Base-by-base conservation (phyloP, 768 basidiomycete species). In the Leucosporidium yakuticum region DNA sequence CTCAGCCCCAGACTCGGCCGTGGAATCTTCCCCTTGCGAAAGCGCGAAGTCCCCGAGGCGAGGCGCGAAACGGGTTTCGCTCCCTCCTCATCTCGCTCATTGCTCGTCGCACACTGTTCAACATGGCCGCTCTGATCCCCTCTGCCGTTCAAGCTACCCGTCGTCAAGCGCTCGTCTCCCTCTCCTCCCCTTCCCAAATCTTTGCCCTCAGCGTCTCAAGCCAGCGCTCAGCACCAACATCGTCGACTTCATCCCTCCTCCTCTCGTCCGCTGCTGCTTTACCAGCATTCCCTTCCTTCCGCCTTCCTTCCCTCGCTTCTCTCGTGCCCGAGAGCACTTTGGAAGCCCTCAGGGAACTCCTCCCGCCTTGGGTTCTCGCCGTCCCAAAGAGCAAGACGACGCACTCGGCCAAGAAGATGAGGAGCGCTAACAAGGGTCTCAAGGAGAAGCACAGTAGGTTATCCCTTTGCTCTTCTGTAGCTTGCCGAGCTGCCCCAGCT, bases 341-440 rank as follows among this genome's bases (percentile, higher is more conserved):
- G 49, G 57, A 56, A n/a, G 58, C 65, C 11, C 78, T 87, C 27
- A 79, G 82, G 50, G 90, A 94, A 70, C 84, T 96, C 54, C 83
- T 97, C 69, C 94, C 94, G 19, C 84, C 92, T 1, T 86, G 94
- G 78, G 81, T 97, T 25, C 84, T 92, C 53, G 92, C 93, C 31
- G 95, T 95, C 2, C 95, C 95, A 31, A 97, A 97, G 81, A 88
- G 88, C 78, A 94, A 94, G 80, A 84, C 86, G 17, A 92, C 93
- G 0, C 93, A 97, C 80, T 92, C 91, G 27, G 83, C 90, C 61
- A 98, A 98, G 79, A 84, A 88, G n/a, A 95, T 95, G 92, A 84
- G 94, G 51, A 86, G 86, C 70, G 88, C 93, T 21, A 92, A 93
- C 79, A 98, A 98, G 79, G 92, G 93, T 1, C 80, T 96, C 75